Evolutionary conservation across 441 rosid species (phyloP), one percentile per base, ranked within the genome.

Genomic region (Geranium incanum): DNA sequence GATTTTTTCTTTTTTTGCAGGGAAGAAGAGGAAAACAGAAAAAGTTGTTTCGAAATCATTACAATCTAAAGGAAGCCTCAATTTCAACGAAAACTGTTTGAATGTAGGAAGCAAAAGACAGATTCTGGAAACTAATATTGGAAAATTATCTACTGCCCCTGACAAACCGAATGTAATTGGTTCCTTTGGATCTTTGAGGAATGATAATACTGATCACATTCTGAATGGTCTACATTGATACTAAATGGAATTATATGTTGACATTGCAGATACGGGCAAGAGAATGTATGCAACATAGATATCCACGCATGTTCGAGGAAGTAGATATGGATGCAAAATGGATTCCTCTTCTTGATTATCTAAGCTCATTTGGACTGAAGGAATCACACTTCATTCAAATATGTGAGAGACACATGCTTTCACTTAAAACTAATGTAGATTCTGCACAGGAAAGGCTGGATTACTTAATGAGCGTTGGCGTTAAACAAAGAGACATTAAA

Each of bases 331-430:
- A 94, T 71, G 70, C 83, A 37, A 94, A 78, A 84, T 91, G 97
- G 91, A 66, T 88, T 68, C 97, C 98, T 3, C 97, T 94, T 75
- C 82, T 91, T 11, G 95, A 94, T 79, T 91, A 94, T 74, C 78
- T 94, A 68, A 77, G 80, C 81, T 83, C 90, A 6, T 91, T 91
- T 70, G 97, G 96, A 69, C 83, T 91, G 6, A 86, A 88, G 75
- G 97, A 94, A 71, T 83, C 98, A 48, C 90, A 94, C 78, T 90
- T 94, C 71, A 77, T 90, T 72, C 92, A 89, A 78, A 91, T 94
- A 85, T 90, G 91, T 28, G 93, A 89, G 85, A 84, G 97, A 74
- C 92, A 90, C 84, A 86, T 87, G 93, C 90, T 87, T 70, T 85
- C 87, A 13, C 92, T 91, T 69, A 92, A 86, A 78, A 87, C 84